Percentiles rank a stretch among this genome's conserved stretches.
phyloP scores from a whole-genome alignment of 495 filamentous ascomycete genomes.

The Aspergillus bertholletiae region DNA sequence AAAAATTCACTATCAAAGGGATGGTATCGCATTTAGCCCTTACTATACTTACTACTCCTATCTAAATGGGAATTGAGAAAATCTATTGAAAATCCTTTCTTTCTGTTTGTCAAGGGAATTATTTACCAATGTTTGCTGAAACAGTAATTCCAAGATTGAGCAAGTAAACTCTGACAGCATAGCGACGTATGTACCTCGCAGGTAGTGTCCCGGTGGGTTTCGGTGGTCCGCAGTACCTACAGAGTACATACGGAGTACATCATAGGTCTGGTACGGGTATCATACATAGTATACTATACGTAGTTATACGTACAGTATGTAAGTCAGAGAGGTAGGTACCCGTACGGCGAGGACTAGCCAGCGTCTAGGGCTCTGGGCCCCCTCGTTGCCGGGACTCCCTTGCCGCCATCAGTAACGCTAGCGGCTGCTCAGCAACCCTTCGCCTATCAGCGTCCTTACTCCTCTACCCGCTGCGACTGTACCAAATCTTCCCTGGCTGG shows the following conservation, averaged over 20 bases:
- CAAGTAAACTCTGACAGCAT: neutral
- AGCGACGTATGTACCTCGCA: neutral
- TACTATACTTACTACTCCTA: too few relatives aligned
- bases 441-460: conserved; percentile 32
- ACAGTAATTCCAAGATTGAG: too few relatives aligned
- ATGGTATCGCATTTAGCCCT: too few relatives aligned
- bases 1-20: too few relatives aligned
- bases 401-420: conserved; percentile 37
- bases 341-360: conserved; percentile 10
- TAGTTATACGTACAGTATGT: conserved; percentile 10
- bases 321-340: conserved; percentile 12
- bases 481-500: conserved; percentile 18
- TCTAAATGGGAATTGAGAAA: too few relatives aligned
- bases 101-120: too few relatives aligned
- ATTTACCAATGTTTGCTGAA: too few relatives aligned
- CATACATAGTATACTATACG: neutral
- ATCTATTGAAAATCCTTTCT: too few relatives aligned
- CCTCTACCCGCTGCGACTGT: conserved; percentile 16
- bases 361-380: conserved; percentile 3
- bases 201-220: neutral
- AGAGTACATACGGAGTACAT: neutral
- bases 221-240: neutral
- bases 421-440: conserved; percentile 32
- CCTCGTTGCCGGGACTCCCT: conserved; percentile 47
- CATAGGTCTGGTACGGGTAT: neutral